phyloP scores from a whole-genome alignment of 169 alveolate genomes.

The Besnoitia besnoiti region DNA sequence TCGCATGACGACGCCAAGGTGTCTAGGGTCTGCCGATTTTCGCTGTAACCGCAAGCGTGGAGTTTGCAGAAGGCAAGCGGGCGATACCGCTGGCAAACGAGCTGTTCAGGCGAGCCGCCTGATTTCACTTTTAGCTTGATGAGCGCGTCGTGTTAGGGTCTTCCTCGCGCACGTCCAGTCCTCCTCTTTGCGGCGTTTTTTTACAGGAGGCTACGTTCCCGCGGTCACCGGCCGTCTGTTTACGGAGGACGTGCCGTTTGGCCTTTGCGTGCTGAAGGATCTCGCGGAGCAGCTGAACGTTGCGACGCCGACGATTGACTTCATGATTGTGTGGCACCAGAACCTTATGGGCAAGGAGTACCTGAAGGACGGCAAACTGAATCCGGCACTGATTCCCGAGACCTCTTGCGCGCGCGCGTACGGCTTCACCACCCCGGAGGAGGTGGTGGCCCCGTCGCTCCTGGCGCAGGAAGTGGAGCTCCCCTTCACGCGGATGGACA shows the following conservation, averaged over 20 bases:
- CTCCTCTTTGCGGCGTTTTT: background rate
- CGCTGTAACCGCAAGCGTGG: background rate
- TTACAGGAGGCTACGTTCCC: slow-evolving; percentile 62
- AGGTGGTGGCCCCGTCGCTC: slow-evolving; percentile 42
- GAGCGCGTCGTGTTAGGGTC: no score
- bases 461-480: background rate
- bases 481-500: background rate
- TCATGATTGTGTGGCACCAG: slow-evolving; percentile 72
- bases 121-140: no score
- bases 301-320: slow-evolving; percentile 62
- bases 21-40: no score
- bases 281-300: slow-evolving; percentile 62
- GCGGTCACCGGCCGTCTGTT: slow-evolving; percentile 45
- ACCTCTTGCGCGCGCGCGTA: slow-evolving; percentile 33
- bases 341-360: slow-evolving; percentile 54
- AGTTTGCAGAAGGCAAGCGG: no score
- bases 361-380: slow-evolving; percentile 35
- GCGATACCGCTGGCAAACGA: no score
- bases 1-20: no score
- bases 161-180: no score
- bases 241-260: slow-evolving; percentile 62
- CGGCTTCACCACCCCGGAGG: slow-evolving; percentile 26
- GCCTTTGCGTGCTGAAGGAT: slow-evolving; percentile 61
- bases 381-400: slow-evolving; percentile 9
- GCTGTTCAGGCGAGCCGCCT: no score